Percentiles rank a stretch among this genome's conserved stretches.
These are phyloP conservation scores for Leersia perrieri DNA, from an alignment of 176 grass and related monocot genomes.

Conservation along the genomic window DNA sequence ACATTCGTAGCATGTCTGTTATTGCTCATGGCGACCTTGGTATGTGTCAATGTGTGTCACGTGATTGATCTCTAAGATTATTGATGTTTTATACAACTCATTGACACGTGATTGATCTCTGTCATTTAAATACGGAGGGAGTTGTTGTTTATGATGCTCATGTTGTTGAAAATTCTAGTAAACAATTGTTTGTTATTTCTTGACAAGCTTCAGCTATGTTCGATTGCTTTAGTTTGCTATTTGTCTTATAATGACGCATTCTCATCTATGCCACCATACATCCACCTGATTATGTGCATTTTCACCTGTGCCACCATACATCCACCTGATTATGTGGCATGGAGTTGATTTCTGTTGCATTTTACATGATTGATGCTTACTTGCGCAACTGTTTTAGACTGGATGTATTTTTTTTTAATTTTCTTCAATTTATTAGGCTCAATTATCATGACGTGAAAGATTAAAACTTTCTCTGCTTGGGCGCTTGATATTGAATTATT, in stretches of 20 bases:
- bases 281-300: not conserved
- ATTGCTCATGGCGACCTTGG: not conserved
- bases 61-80: not conserved
- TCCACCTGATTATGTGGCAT: not conserved
- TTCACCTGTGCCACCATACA: not conserved
- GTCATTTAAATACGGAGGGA: too few relatives aligned
- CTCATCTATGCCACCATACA: not conserved
- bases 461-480: not conserved
- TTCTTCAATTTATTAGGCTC: too few relatives aligned
- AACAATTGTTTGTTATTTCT: too few relatives aligned
- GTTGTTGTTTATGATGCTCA: too few relatives aligned
- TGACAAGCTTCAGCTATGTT: not conserved
- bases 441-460: not conserved
- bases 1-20: not conserved
- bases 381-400: not conserved
- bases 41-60: not conserved
- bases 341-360: not conserved
- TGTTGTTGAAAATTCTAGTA: not conserved
- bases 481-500: not conserved
- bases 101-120: too few relatives aligned
- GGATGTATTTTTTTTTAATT: too few relatives aligned
- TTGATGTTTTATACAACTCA: not conserved
- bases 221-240: not conserved
- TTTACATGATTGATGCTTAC: not conserved
- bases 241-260: too few relatives aligned